These are phyloP conservation scores for Cutaneotrichosporon dermatis DNA, from an alignment of 1,284 basidiomycete species.

Conservation along the genomic window DNA sequence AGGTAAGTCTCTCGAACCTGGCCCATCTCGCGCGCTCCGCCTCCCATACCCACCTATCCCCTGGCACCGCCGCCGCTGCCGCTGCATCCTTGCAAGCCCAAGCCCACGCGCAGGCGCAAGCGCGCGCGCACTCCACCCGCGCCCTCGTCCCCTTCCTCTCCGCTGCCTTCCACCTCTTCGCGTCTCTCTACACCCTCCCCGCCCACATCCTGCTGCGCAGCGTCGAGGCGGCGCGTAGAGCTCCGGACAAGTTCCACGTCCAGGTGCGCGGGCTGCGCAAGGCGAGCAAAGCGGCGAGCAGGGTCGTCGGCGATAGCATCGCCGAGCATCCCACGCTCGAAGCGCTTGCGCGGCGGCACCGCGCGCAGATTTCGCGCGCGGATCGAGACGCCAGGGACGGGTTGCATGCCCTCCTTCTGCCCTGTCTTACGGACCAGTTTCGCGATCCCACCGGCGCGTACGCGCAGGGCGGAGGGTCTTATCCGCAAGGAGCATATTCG, in stretches of 20 bases:
- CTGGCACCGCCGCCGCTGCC: too few species aligned
- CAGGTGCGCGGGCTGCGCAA: not conserved
- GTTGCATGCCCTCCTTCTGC: not conserved
- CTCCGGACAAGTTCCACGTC: not conserved
- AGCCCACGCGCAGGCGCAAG: too few species aligned
- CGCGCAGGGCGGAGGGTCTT: not conserved
- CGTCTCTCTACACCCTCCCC: not conserved
- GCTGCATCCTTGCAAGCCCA: too few species aligned
- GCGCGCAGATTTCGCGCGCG: not conserved
- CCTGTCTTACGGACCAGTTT: conserved; percentile 3
- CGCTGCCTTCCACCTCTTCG: not conserved
- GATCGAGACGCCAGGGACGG: not conserved
- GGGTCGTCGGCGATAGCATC: not conserved
- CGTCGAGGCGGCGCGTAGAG: not conserved
- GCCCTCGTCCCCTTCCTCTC: not conserved
- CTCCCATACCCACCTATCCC: too few species aligned
- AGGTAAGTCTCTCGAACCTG: too few species aligned
- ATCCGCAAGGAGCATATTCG: not conserved
- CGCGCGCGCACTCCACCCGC: not conserved
- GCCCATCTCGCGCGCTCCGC: too few species aligned
- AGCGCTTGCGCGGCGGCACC: not conserved
- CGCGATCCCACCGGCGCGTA: not conserved
- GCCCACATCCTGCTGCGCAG: not conserved
- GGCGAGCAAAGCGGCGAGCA: not conserved
- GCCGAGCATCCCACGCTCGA: not conserved